phyloP scores from a whole-genome alignment of 2,329 filamentous ascomycete species.

The Fusarium sp. region DNA sequence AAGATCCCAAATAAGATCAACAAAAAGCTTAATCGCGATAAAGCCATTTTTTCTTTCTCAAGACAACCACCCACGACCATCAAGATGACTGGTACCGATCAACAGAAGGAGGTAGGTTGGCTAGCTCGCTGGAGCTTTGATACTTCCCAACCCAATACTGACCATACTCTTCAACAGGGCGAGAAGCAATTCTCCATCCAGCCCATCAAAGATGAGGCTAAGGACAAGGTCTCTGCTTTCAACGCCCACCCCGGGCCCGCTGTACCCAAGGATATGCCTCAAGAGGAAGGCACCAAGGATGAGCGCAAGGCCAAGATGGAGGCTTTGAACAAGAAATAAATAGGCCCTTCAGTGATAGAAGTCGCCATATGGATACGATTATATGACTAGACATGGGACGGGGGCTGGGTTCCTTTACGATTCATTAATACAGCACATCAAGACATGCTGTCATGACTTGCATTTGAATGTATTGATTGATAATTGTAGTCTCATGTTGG shows the following conservation, averaged over 20 bases:
- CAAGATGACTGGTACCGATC: slow-evolving; percentile 50
- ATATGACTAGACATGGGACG: slow-evolving; percentile 40
- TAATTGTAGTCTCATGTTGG: slow-evolving; percentile 27
- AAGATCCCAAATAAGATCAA: slow-evolving; percentile 13
- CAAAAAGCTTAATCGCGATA: slow-evolving; percentile 13
- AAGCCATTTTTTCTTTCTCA: slow-evolving; percentile 1
- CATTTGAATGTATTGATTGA: slow-evolving; percentile 4
- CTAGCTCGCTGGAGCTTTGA: background rate
- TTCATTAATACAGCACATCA: slow-evolving; percentile 23
- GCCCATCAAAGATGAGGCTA: slow-evolving; percentile 59
- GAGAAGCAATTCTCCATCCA: slow-evolving; percentile 62
- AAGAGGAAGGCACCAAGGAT: slow-evolving; percentile 74
- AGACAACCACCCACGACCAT: slow-evolving; percentile 15
- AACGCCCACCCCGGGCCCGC: slow-evolving; percentile 71
- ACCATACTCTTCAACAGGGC: slow-evolving; percentile 46
- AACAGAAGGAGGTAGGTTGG: slow-evolving; percentile 50
- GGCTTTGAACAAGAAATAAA: slow-evolving; percentile 71
- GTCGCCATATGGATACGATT: slow-evolving; percentile 28
- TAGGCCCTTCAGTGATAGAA: slow-evolving; percentile 5
- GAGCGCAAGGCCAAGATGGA: slow-evolving; percentile 75
- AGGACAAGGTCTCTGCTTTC: slow-evolving; percentile 65
- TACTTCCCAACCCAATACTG: slow-evolving; percentile 7
- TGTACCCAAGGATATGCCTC: slow-evolving; percentile 66
- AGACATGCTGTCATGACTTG: slow-evolving; percentile 11
- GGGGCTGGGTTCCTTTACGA: slow-evolving; percentile 16